Evolutionary conservation across 2,329 filamentous ascomycete genomes (phyloP).

Genomic region (Cylindrodendrum hubeiense): DNA sequence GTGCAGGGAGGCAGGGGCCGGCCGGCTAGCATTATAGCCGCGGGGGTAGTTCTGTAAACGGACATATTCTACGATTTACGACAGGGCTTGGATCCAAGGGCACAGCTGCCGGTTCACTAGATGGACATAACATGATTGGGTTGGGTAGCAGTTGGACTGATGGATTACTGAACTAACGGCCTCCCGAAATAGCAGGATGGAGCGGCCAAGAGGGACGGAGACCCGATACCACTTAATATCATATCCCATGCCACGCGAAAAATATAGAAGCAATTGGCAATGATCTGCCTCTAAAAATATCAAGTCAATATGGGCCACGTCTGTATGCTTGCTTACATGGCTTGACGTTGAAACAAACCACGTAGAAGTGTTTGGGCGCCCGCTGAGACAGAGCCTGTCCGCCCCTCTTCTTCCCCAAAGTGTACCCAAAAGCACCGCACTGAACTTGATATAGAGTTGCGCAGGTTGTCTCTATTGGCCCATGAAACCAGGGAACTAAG

Average conservation of each 20-base stretch:
- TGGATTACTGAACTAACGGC: neutral
- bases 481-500: neutral
- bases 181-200: neutral
- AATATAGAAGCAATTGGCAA: constrained; percentile 20
- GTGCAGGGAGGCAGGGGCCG: neutral
- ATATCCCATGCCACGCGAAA: constrained; percentile 10
- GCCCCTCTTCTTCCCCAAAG: neutral
- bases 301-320: constrained; percentile 12
- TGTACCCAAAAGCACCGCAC: too few species aligned
- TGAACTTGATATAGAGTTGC: neutral
- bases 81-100: neutral
- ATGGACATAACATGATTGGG: neutral
- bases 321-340: neutral
- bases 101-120: neutral
- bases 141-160: constrained; percentile 1
- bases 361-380: neutral
- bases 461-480: neutral
- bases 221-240: constrained; percentile 16
- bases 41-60: neutral
- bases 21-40: neutral
- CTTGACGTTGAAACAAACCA: neutral
- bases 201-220: constrained; percentile 15
- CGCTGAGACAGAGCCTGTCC: neutral
- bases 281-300: constrained; percentile 9
- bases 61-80: neutral